Conservation (phyloP, 345 rosid species). For the Linum lewisii region DNA sequence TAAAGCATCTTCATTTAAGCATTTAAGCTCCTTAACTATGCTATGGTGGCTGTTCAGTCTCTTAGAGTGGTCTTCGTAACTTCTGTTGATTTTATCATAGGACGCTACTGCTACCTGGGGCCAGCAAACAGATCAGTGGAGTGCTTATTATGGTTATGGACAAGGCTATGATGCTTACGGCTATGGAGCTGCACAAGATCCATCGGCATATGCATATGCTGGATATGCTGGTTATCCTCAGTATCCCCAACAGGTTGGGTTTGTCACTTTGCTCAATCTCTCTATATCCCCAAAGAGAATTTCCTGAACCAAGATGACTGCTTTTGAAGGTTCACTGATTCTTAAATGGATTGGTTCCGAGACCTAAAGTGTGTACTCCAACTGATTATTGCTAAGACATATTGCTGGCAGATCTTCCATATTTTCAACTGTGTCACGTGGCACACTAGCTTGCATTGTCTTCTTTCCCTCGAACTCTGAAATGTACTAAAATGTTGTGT, state of each 20-base stretch:
- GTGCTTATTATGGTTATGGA: constrained; percentile 82
- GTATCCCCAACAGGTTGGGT: constrained; percentile 56
- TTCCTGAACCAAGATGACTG: too few species aligned
- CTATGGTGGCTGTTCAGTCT: neutral
- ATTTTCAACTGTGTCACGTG: neutral
- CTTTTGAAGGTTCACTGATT: neutral
- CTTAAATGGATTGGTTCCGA: neutral
- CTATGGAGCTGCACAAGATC: constrained; percentile 77
- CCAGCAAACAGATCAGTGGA: constrained; percentile 45
- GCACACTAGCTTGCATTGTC: neutral
- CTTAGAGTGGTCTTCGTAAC: constrained; percentile 9
- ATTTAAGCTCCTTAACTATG: too few species aligned
- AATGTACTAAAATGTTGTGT: neutral
- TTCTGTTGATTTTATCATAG: constrained; percentile 39
- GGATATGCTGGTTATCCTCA: constrained; percentile 59
- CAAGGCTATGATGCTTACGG: constrained; percentile 88
- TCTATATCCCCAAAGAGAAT: too few species aligned
- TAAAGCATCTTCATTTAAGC: neutral
- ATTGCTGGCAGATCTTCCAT: neutral
- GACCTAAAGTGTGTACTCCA: neutral
- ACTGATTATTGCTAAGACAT: neutral
- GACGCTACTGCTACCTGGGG: constrained; percentile 51
- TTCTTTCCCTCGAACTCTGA: neutral
- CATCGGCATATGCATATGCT: constrained; percentile 77
- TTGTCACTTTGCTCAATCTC: neutral